Evolutionary conservation across 1,139 yeast genomes (phyloP).

Genomic region (Debaryomycetaceae sp.): DNA sequence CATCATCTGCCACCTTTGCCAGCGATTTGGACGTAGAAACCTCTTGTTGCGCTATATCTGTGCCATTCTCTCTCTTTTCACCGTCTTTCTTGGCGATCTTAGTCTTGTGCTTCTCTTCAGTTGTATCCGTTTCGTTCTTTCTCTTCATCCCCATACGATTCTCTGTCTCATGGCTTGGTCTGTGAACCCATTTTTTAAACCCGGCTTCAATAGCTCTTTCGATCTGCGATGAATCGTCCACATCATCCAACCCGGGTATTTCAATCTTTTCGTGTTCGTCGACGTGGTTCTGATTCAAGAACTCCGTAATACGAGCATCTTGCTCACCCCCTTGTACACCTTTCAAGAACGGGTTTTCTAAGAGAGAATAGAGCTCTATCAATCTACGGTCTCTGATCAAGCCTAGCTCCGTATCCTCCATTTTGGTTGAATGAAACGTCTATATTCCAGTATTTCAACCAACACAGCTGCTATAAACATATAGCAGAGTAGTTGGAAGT

Average conservation of each 20-base stretch:
- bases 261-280: not conserved
- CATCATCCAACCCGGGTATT: not conserved
- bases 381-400: not conserved
- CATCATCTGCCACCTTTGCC: slow-evolving; percentile 17
- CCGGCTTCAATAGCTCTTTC: not conserved
- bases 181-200: not conserved
- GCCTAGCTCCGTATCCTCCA: not conserved
- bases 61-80: not conserved
- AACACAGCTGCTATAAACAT: not conserved
- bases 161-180: not conserved
- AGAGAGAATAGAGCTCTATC: not conserved
- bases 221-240: not conserved
- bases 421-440: not conserved
- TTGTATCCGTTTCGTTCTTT: not conserved
- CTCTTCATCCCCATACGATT: not conserved
- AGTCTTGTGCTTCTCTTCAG: not conserved
- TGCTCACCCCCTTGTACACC: not conserved
- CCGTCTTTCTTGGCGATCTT: not conserved
- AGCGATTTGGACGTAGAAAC: slow-evolving; percentile 18
- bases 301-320: not conserved
- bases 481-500: not conserved
- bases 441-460: not conserved
- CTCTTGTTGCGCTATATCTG: not conserved
- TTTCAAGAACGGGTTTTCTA: not conserved
- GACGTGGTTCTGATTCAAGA: not conserved